A percentile compares a stretch with the other conserved stretches of the same genome.
phyloP scores from a whole-genome alignment of 768 basidiomycete species.

The Pulveroboletus sp. region DNA sequence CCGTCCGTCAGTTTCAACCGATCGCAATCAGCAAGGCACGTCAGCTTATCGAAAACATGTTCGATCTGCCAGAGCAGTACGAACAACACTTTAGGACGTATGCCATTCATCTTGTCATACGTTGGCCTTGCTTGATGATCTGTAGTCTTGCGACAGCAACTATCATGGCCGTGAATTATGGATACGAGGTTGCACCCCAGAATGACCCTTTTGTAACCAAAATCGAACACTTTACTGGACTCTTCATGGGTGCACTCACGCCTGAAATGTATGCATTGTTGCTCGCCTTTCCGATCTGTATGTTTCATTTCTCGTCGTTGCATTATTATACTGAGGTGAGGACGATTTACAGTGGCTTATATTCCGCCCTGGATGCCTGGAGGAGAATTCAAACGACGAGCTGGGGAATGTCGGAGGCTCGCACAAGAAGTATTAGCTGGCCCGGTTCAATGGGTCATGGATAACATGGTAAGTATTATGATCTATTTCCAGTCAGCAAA shows the following conservation, averaged over 20 bases:
- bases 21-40: conserved; percentile 16
- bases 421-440: conserved; percentile 20
- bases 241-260: conserved; percentile 14
- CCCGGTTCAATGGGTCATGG: conserved; percentile 21
- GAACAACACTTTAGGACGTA: conserved; percentile 19
- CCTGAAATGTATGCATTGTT: conserved; percentile 22
- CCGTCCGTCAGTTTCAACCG: conserved; percentile 9
- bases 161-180: conserved; percentile 26
- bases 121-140: not conserved
- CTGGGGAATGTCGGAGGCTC: conserved; percentile 16
- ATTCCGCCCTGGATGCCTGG: conserved; percentile 36
- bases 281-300: conserved; percentile 26
- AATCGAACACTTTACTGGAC: conserved; percentile 5
- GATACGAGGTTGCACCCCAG: conserved; percentile 21
- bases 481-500: not conserved
- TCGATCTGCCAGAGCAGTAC: conserved; percentile 17
- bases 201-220: conserved; percentile 28
- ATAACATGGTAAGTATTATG: conserved; percentile 18
- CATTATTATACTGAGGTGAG: not conserved
- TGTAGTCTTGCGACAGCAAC: conserved; percentile 20
- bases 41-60: conserved; percentile 23
- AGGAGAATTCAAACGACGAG: conserved; percentile 20
- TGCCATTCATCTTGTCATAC: conserved; percentile 10
- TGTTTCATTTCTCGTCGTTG: conserved; percentile 2
- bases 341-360: conserved; percentile 15